Evolutionary conservation across 768 basidiomycete genomes (phyloP), one percentile per base, ranked within the genome.

Genomic region (Lentinula detonsa): DNA sequence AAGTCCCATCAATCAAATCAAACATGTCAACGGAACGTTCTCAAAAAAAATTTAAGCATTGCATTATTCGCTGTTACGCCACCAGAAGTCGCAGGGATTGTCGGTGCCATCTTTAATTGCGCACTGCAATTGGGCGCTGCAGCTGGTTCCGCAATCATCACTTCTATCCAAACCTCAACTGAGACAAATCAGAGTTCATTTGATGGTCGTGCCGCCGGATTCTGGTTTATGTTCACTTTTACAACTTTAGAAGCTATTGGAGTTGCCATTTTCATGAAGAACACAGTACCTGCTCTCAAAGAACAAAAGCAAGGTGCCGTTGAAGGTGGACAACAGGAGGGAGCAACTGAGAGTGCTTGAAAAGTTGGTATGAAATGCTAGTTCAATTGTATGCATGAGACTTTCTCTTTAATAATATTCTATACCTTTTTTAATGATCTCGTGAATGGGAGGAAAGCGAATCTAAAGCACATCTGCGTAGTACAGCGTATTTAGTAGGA

Each of bases 21-120:
- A 42, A 21, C 34, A 49, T 28, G 16, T 31, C 1, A 18, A 28
- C 23, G 39, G 39, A 45, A 2, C 45, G 46, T 18, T 5, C 28
- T 10, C 39, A 15, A 15, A 60, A 53, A 84, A 39, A 39, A 39
- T 13, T 39, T 3, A 8, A 39, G 80, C 64, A 79, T 85, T 50
- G 80, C 81, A 13, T 74, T 84, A 43, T 77, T 85, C 69, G 76
- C 73, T 61, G 75, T 75, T 40, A 76, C 75, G 4, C 82, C 82
- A 5, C 61, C 78, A 7, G 72, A 73, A n/a, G 77, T 81, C 66
- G 75, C 81, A 4, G 84, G 84, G 43, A 80, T 78, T 4, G 76
- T 83, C 15, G 81, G 81, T 18, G 84, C 84, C 15, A 78, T 85
- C 43, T 82, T 83, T 73, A 82, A 81, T 60, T 75, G 77, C 23